Base-by-base conservation (phyloP, 2,329 filamentous ascomycete species). In the Ophiocordyceps camponoti-leonardi region DNA sequence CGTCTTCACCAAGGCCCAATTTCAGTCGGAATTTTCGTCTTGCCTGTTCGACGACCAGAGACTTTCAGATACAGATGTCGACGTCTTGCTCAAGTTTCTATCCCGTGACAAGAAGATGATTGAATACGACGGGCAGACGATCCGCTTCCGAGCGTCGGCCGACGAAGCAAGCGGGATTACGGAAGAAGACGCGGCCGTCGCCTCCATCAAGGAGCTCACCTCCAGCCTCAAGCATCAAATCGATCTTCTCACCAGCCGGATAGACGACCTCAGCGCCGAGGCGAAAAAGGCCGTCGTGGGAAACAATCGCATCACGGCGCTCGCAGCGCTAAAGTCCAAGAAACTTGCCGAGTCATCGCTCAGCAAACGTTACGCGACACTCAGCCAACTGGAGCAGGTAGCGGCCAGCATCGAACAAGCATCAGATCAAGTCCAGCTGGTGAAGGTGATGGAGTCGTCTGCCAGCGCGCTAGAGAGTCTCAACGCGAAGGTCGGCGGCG, bases 381-480 rank as follows among this genome's bases (percentile, higher is more conserved):
- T 94, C 2, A 67, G 71, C 40, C 87, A 94, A 61, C 72, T 98
- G 1, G 87, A 96, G 62, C 79, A 85, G 50, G 80, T 93, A 0
- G 83, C 86, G 45, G 63, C 72, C n/a, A 83, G 81, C 56, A 84
- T 98, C 45, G 81, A 94, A 58, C 80, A 90, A 60, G 92, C 92
- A 0, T 73, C 79, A 0, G 84, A 88, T 61, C 85, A 95, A 50
- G 78, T 93, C 10, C 82, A 86, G 53, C 74, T 95, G 14, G 78
- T 96, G 10, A 74, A 75, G 48, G 81, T 87, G 6, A 88, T 98
- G 81, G 77, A 86, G 56, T 74, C 79, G 16, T 86, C 85, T 50
- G 77, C 82, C 0, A 72, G 72, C 31, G 86, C 84, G 1, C 71
- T 98, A 31, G 73, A 75, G 51, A 70, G 67, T 23, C 69, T 98